phyloP scores from a whole-genome alignment of 306 rosid species.

The Medicago arabica region DNA sequence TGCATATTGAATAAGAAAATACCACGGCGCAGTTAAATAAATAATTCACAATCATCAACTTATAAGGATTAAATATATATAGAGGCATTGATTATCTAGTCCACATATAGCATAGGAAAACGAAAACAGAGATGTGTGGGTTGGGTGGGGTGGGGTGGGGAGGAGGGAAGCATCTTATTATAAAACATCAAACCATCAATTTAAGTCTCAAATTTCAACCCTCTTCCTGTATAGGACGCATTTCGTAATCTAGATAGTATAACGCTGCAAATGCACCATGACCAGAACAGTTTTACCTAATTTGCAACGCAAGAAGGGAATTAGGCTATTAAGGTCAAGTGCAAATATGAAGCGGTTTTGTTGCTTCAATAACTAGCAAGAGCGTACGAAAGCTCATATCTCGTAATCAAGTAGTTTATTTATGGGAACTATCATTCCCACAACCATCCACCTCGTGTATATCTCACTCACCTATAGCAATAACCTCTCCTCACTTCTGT shows the following conservation, averaged over 20 bases:
- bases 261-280: not conserved
- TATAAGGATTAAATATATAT: not conserved
- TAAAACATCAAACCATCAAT: conserved; percentile 23
- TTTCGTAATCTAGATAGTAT: not conserved
- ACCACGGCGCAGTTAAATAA: conserved; percentile 40
- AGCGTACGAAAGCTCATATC: not conserved
- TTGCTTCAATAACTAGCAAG: conserved; percentile 19
- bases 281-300: conserved; percentile 16
- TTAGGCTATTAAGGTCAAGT: not conserved
- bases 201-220: not conserved
- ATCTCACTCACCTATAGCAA: conserved; percentile 17
- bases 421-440: conserved; percentile 10
- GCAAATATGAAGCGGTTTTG: not conserved
- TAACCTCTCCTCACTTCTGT: not conserved
- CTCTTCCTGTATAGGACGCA: conserved; percentile 10
- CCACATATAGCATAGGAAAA: not conserved
- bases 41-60: conserved; percentile 16
- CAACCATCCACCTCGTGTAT: not conserved
- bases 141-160: not conserved
- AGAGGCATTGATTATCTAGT: not conserved
- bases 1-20: conserved; percentile 50
- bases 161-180: not conserved
- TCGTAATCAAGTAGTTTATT: not conserved
- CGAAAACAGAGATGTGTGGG: not conserved
- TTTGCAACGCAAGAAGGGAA: not conserved